Evolutionary conservation across 2,329 filamentous ascomycete genomes (phyloP), one percentile per base, ranked within the genome.

Genomic region (Penicillium thymicola): DNA sequence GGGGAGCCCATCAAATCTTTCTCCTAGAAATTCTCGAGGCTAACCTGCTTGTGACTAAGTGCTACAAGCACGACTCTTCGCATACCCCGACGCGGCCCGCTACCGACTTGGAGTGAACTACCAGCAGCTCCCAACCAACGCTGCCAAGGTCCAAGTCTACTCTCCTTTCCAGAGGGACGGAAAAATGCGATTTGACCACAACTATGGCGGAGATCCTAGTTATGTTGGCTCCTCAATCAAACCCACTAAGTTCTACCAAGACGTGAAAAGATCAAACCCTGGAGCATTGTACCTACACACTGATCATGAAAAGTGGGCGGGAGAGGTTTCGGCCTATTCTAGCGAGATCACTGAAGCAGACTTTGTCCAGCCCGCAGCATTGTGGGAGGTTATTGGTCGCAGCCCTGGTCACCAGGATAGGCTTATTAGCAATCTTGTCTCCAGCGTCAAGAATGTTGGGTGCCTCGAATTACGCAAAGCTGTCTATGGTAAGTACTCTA

Each of bases 11-110:
- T 38, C 5, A 21, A 38, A 5, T 38, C 10, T 21, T 37, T 23
- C 10, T 23, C 16, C 16, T 13, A 25, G 21, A 8, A 36, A 23
- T 13, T 10, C 14, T 9, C 13, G 14, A 42, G 4, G 7, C 18
- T 21, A 2, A 41, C 32, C 3, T 36, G 4, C 30, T 32, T 32
- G 14, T 6, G 1, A 21, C 37, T 55, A 74, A 72, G 80, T 87
- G 16, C 79, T 87, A 0, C 84, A 86, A 71, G 80, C 81, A 0
- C 79, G 85, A 14, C 72, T 86, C 48, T 87, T 86, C 70, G 79
- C 81, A 1, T 87, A 87, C 67, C 79, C 82, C 0, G 85, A 87
- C 54, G 82, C 73, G 1, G 69, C 71, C 30, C 71, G 74, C n/a
- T 75, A 77, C 58, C 68, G 75, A 14, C 64, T 78, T 4, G 75